Evolutionary conservation across 805 yeast genomes (phyloP), one percentile per base, ranked within the genome.

Genomic region (Brettanomyces naardenensis): DNA sequence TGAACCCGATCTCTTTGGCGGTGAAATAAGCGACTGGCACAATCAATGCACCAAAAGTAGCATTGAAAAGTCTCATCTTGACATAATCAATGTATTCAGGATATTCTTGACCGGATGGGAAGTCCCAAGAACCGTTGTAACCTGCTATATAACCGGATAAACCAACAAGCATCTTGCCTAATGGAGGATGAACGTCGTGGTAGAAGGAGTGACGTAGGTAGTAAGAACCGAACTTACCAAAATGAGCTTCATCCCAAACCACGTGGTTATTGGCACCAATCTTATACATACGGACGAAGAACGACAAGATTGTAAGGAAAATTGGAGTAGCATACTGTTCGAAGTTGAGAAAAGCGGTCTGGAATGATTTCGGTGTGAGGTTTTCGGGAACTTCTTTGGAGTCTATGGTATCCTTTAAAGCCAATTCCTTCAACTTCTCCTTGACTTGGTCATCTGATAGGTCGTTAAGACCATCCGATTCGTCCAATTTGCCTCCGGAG

Each of bases 191-290:
- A 22, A 84, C 94, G 62, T 84, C 95, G 49, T 78, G 86, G 52
- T 84, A 84, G 54, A 83, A 82, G 51, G 83, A 88, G 52, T 79
- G 87, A 56, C 79, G 73, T 46, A 82, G 62, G 58, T 84, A 84
- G 51, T 82, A 78, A 3, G 90, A 79, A 32, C 94, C 94, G 56
- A 84, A 84, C 56, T 81, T 82, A 31, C 92, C 95, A 60, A 90
- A 90, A 65, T 89, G 96, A 29, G 96, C 97, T 58, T 88, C 97
- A 63, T 88, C 97, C 97, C 97, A 89, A 19, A 92, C 92, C 22
- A 92, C 97, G 39, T 72, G 68, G 40, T 73, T 68, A 44, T 86
- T 83, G 40, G 71, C 66, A 38, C 84, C 82, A 48, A 90, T 81
- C 44, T 71, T 67, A 64, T 84, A 79, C 59, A 88, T 75, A 49